A percentile compares a stretch with the other conserved stretches of the same genome.
These are phyloP conservation scores for Balakata baccata DNA, from an alignment of 345 rosid genomes.

Conservation along the genomic window DNA sequence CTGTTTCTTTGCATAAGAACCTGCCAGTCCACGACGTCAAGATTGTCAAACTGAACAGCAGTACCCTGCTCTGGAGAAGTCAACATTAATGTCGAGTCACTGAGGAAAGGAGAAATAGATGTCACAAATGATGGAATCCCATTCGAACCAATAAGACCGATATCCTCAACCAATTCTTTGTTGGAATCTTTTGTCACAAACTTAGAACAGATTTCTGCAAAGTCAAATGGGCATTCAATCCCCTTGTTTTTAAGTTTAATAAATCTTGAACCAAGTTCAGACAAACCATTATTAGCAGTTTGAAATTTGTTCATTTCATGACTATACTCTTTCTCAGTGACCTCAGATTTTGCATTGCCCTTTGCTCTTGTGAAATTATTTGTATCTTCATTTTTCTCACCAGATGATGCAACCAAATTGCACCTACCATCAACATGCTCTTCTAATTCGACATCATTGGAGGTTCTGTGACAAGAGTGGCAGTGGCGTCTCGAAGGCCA, in stretches of 20 bases:
- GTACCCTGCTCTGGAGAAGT: constrained; percentile 31
- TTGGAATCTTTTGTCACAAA: constrained; percentile 76
- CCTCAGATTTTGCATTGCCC: constrained; percentile 36
- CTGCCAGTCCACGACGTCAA: constrained; percentile 23
- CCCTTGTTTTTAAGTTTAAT: constrained; percentile 56
- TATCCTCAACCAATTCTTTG: constrained; percentile 73
- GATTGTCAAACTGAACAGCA: constrained; percentile 33
- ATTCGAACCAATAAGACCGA: constrained; percentile 79
- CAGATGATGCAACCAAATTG: constrained; percentile 34
- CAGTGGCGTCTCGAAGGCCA: constrained; percentile 83
- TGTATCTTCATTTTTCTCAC: constrained; percentile 46
- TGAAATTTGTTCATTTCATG: constrained; percentile 32
- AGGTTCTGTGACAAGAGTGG: constrained; percentile 69
- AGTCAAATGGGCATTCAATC: constrained; percentile 52
- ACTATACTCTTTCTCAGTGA: constrained; percentile 28
- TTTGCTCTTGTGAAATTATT: constrained; percentile 43
- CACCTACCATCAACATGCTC: constrained; percentile 63
- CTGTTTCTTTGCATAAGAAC: constrained; percentile 30
- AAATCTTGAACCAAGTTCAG: constrained; percentile 51
- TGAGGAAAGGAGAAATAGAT: constrained; percentile 42
- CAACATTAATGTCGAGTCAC: constrained; percentile 47
- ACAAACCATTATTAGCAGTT: constrained; percentile 31
- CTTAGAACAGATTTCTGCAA: constrained; percentile 67
- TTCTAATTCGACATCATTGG: constrained; percentile 48
- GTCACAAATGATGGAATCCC: constrained; percentile 68